Base-by-base conservation (phyloP, 345 rosid genomes). In the Sonneratia caseolaris region DNA sequence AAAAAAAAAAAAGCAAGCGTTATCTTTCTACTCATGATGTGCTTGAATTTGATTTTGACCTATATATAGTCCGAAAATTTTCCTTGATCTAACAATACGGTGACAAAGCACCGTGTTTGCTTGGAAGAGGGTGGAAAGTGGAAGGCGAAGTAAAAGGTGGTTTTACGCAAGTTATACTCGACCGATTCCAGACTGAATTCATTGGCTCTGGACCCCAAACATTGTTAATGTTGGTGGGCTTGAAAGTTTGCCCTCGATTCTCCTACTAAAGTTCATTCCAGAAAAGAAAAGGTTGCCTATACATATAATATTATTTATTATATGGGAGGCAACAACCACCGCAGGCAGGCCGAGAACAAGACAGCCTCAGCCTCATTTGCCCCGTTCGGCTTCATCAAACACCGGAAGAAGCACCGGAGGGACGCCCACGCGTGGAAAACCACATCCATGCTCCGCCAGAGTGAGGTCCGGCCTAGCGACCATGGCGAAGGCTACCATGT, bases 401-500 rank as follows among this genome's bases (percentile, higher is more conserved):
- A 19, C 62, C 62, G 24, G 62, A 56, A 27, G 62, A 24, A 19
- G 32, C 62, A 56, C 24, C 24, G 35, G 21, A 48, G 55, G 53
- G 73, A 9, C 1, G 73, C 49, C 12, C 14, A 64, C 0, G 49
- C 27, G 6, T 37, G 42, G 11, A 53, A 64, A 53, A 64, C 11
- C 73, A 75, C 11, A 13, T 32, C 1, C 7, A 13, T 32, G 3
- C 7, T n/a, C 55, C 21, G 70, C 7, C 49, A 75, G 0, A 37
- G 74, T 70, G 80, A 72, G 66, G 51, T 61, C 8, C 73, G 71
- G 64, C 77, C 85, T 0, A 77, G 84, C 66, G 87, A 86, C n/a
- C 83, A 77, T 16, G 86, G 81, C 65, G 72, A 70, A 13, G 81
- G 83, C 3, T 65, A 51, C 3, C 80, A 77, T 64, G 82, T 83